Percentiles rank a stretch among this genome's conserved stretches.
Conservation (phyloP, 768 basidiomycete genomes). For the Paxillus ammoniavirescens region DNA sequence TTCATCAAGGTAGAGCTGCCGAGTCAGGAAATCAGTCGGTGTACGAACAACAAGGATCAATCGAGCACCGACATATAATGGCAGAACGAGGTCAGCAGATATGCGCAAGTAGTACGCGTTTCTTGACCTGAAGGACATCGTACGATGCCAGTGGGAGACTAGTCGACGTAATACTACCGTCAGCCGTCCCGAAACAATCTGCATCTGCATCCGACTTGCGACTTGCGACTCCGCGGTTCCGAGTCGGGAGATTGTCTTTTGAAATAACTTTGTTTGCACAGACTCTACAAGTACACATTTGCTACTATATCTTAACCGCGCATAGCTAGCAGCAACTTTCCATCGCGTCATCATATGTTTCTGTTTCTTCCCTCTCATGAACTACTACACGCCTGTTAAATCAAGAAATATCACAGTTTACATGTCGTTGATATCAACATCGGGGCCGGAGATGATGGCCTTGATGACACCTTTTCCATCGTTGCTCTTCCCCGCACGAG, state of each 20-base stretch:
- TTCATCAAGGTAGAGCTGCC: constrained; percentile 82
- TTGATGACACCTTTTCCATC: constrained; percentile 91
- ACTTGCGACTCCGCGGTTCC: too few relatives aligned
- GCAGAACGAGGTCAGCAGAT: constrained; percentile 69
- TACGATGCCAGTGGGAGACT: background rate
- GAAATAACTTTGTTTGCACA: too few relatives aligned
- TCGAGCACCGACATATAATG: constrained; percentile 60
- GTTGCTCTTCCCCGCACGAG: constrained; percentile 72
- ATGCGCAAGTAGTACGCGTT: constrained; percentile 85
- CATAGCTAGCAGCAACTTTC: background rate
- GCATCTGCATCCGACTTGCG: too few relatives aligned
- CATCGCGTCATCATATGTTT: background rate
- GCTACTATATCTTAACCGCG: background rate
- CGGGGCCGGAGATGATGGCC: constrained; percentile 83
- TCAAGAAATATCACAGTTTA: constrained; percentile 17
- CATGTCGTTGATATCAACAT: constrained; percentile 43
- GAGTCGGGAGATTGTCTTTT: too few relatives aligned
- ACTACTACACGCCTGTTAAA: too few relatives aligned
- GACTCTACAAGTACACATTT: background rate
- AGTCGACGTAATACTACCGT: too few relatives aligned
- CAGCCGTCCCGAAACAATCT: too few relatives aligned
- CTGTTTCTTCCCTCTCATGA: too few relatives aligned
- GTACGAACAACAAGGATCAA: background rate
- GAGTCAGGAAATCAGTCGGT: constrained; percentile 4
- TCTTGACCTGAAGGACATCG: constrained; percentile 66